A percentile compares a stretch with the other conserved stretches of the same genome.
Conservation (phyloP, 2,329 filamentous ascomycete species). For the Endothia cerciana region DNA sequence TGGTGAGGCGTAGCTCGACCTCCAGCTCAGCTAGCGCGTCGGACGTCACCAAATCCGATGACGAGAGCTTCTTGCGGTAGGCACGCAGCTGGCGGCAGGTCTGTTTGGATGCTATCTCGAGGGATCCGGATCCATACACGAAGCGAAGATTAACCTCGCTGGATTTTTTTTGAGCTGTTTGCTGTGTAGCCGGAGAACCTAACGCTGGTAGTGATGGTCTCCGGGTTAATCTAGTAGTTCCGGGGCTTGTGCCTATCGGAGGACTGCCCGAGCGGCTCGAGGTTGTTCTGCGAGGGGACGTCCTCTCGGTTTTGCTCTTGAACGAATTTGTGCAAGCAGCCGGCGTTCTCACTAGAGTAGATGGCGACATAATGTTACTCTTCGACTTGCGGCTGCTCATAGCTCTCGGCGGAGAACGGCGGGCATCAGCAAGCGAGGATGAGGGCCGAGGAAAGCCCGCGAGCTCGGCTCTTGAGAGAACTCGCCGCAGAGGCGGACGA, state of each 20-base stretch:
- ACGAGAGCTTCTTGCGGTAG: constrained; percentile 66
- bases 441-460: constrained; percentile 72
- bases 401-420: constrained; percentile 56
- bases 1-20: constrained; percentile 66
- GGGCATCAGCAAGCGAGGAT: constrained; percentile 44
- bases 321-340: constrained; percentile 33
- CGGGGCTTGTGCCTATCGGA: constrained; percentile 46
- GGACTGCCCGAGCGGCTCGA: constrained; percentile 51
- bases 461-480: constrained; percentile 85
- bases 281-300: constrained; percentile 53
- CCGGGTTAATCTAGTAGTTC: constrained; percentile 48
- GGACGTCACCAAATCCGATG: constrained; percentile 57
- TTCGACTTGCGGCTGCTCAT: constrained; percentile 52
- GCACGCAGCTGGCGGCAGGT: constrained; percentile 64
- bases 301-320: constrained; percentile 47
- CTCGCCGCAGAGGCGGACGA: constrained; percentile 77
- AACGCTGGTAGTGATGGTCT: constrained; percentile 60
- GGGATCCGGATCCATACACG: constrained; percentile 51
- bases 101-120: constrained; percentile 68
- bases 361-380: constrained; percentile 46
- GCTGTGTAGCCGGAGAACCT: constrained; percentile 36
- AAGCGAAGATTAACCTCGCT: constrained; percentile 50
- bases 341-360: constrained; percentile 16
- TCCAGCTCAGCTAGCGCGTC: constrained; percentile 66
- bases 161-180: constrained; percentile 52